Conservation (phyloP, 768 basidiomycete species). For the Panaeolus papilionaceus region DNA sequence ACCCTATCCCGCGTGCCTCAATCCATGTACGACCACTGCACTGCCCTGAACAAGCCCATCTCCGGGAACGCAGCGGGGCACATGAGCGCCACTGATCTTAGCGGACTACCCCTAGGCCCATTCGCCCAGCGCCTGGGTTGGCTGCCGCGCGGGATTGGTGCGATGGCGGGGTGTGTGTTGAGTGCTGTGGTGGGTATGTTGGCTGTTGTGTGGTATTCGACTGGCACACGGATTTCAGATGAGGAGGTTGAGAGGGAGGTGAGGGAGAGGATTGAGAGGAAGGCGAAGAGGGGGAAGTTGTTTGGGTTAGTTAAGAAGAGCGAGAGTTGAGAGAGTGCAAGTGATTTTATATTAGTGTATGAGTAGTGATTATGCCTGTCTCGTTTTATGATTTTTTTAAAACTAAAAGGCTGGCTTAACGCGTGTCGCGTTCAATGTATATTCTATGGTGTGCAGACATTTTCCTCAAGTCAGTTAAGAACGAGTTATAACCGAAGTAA, state of each 20-base stretch:
- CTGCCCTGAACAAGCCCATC: conserved; percentile 56
- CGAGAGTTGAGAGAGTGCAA: no score
- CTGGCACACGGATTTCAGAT: conserved; percentile 76
- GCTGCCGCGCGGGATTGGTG: conserved; percentile 74
- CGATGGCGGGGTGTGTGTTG: conserved; percentile 84
- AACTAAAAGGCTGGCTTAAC: no score
- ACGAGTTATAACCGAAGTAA: no score
- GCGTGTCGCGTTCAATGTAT: no score
- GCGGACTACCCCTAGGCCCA: conserved; percentile 70
- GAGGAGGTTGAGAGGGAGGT: conserved; percentile 83
- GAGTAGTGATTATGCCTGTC: no score
- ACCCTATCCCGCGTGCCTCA: conserved; percentile 57
- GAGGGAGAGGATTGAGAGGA: conserved; percentile 58
- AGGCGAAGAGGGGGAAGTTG: conserved; percentile 55
- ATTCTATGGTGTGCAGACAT: no score
- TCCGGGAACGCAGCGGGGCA: conserved; percentile 92
- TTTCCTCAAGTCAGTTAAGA: no score
- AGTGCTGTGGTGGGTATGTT: conserved; percentile 85
- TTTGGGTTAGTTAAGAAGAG: conserved; percentile 37
- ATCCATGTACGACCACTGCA: conserved; percentile 74
- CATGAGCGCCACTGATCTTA: conserved; percentile 74
- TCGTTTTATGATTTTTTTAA: no score
- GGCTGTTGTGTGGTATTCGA: conserved; percentile 85
- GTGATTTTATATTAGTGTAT: neutral
- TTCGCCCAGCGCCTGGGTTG: conserved; percentile 77